Evolutionary conservation across 31 red algal species (phyloP).

Genomic region (Asparagopsis taxiformis): DNA sequence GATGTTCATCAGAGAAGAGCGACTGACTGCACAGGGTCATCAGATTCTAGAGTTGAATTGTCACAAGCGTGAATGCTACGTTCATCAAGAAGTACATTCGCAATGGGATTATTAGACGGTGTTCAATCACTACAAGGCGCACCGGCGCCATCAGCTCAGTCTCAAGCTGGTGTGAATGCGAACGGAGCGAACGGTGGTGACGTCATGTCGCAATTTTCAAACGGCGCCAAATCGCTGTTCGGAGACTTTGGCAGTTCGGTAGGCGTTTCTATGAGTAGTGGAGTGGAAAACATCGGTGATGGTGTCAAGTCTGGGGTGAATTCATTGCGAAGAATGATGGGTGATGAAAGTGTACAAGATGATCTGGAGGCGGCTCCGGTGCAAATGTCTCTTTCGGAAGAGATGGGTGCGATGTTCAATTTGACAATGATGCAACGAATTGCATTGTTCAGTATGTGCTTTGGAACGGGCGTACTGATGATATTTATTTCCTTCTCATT

Average conservation of each 20-base stretch:
- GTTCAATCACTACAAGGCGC: slow-evolving; percentile 56
- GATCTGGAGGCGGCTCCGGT: slow-evolving; percentile 34
- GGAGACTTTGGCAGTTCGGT: slow-evolving; percentile 7
- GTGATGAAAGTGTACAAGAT: slow-evolving; percentile 30
- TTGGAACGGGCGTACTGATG: slow-evolving; percentile 81
- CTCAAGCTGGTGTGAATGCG: slow-evolving; percentile 4
- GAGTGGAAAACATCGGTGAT: slow-evolving; percentile 25
- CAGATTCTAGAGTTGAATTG: too few relatives aligned
- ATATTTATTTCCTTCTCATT: slow-evolving; percentile 74
- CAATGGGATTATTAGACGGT: slow-evolving; percentile 69
- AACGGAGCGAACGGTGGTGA: slow-evolving; percentile 4
- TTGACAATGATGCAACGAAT: slow-evolving; percentile 68
- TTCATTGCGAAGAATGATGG: slow-evolving; percentile 33
- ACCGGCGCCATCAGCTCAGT: slow-evolving; percentile 19
- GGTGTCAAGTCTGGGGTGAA: slow-evolving; percentile 18
- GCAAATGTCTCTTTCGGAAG: slow-evolving; percentile 51
- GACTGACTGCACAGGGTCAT: too few relatives aligned
- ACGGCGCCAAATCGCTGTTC: slow-evolving; percentile 27
- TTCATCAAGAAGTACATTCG: too few relatives aligned
- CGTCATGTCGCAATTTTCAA: slow-evolving; percentile 14
- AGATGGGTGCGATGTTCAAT: slow-evolving; percentile 63
- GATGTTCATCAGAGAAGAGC: too few relatives aligned
- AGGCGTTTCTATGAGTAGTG: slow-evolving; percentile 1
- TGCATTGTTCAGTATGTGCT: slow-evolving; percentile 80
- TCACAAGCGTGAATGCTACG: too few relatives aligned